Conservation (phyloP, 2,329 filamentous ascomycete species). For the Curvularia hawaiiensis region DNA sequence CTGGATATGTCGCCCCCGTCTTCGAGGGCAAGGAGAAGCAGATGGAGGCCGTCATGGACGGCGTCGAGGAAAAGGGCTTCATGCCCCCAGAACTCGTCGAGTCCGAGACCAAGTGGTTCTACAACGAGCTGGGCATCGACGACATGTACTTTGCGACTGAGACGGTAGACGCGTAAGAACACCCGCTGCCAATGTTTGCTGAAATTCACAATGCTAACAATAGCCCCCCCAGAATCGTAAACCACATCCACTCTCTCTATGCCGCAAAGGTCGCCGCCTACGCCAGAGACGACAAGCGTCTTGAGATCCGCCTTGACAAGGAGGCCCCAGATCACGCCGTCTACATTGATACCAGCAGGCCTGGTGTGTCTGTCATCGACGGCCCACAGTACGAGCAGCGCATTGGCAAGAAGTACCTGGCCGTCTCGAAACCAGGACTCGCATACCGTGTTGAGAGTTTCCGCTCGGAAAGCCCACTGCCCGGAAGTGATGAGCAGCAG, state of each 20-base stretch:
- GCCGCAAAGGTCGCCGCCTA: constrained; percentile 95
- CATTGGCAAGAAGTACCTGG: constrained; percentile 94
- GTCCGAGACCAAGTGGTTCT: constrained; percentile 92
- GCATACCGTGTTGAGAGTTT: constrained; percentile 97
- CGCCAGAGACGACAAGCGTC: constrained; percentile 87
- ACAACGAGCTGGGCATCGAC: constrained; percentile 95
- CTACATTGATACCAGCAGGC: constrained; percentile 96
- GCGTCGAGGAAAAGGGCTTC: constrained; percentile 80
- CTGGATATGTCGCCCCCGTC: constrained; percentile 92
- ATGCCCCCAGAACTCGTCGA: constrained; percentile 84
- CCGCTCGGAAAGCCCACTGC: constrained; percentile 83
- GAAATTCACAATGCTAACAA: constrained; percentile 18
- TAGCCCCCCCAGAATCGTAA: constrained; percentile 66
- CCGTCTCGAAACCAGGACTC: constrained; percentile 71
- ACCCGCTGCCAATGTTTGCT: not conserved
- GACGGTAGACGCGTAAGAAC: constrained; percentile 67
- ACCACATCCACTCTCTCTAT: constrained; percentile 94
- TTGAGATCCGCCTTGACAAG: constrained; percentile 95
- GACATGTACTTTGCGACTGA: constrained; percentile 98
- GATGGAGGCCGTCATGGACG: constrained; percentile 82
- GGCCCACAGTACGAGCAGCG: constrained; percentile 94
- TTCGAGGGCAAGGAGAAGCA: constrained; percentile 93
- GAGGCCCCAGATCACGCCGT: constrained; percentile 94
- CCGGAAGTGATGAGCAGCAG: constrained; percentile 75
- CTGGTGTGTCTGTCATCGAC: constrained; percentile 74